These are phyloP conservation scores for Ceratocystis alfenasii DNA, from an alignment of 2,329 filamentous ascomycete species.

Conservation along the genomic window DNA sequence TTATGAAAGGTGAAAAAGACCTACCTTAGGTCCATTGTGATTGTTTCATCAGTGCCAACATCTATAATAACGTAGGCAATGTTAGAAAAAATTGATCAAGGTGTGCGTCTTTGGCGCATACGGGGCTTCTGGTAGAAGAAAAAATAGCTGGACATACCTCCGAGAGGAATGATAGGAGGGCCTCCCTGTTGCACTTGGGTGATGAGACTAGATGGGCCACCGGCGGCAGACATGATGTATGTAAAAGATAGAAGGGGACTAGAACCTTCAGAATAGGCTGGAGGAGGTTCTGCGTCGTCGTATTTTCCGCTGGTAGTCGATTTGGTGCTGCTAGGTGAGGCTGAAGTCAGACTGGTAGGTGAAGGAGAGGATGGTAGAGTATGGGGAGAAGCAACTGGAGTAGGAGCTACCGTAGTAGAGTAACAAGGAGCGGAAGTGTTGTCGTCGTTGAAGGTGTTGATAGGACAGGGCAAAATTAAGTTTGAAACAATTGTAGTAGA, in stretches of 20 bases:
- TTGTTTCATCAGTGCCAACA: constrained; percentile 83
- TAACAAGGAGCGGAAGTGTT: constrained; percentile 30
- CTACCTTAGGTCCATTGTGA: constrained; percentile 91
- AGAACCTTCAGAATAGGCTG: constrained; percentile 87
- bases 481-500: constrained; percentile 22
- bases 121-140: background rate
- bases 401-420: background rate
- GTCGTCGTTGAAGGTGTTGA: constrained; percentile 20
- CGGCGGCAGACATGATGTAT: constrained; percentile 96
- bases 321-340: constrained; percentile 51
- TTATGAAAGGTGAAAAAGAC: constrained; percentile 39
- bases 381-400: background rate
- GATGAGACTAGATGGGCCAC: constrained; percentile 95
- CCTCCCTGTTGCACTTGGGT: constrained; percentile 96
- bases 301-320: constrained; percentile 60
- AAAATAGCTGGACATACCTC: constrained; percentile 45
- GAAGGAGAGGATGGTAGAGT: background rate
- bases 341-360: background rate
- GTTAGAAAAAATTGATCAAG: constrained; percentile 23
- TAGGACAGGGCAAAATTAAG: constrained; percentile 21
- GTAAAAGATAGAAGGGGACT: constrained; percentile 86
- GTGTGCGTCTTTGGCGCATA: background rate
- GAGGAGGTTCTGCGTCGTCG: constrained; percentile 82
- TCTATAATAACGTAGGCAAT: constrained; percentile 34
- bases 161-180: constrained; percentile 76